Conservation (phyloP, 108 stramenopile genomes). For the Skeletonema potamos region DNA sequence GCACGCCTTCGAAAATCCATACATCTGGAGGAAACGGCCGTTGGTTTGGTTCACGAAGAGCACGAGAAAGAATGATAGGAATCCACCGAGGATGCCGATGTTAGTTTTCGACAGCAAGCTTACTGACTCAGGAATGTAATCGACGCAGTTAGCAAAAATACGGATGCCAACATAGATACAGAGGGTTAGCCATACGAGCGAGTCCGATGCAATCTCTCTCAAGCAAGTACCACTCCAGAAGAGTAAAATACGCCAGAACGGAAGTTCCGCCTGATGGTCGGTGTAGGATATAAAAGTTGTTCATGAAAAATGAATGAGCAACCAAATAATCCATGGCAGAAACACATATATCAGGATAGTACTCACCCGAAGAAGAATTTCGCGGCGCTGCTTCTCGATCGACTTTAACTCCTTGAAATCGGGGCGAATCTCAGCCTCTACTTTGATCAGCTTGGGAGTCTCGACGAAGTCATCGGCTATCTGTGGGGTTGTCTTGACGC, state of each 20-base stretch:
- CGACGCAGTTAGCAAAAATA: slow-evolving; percentile 7
- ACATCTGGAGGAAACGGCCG: slow-evolving; percentile 44
- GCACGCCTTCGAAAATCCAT: slow-evolving; percentile 38
- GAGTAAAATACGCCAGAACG: slow-evolving; percentile 17
- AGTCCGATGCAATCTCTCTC: slow-evolving; percentile 8
- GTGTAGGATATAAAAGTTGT: too few species aligned
- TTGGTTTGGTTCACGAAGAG: slow-evolving; percentile 56
- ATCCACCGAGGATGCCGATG: slow-evolving; percentile 43
- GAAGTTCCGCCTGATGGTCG: slow-evolving; percentile 23
- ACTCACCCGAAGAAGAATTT: slow-evolving; percentile 25
- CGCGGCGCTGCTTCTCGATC: slow-evolving; percentile 15
- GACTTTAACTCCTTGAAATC: slow-evolving; percentile 16
- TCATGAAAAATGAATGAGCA: background rate
- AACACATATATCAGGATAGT: background rate
- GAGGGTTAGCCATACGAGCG: slow-evolving; percentile 51
- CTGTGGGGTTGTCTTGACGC: too few species aligned
- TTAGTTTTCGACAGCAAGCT: slow-evolving; percentile 9
- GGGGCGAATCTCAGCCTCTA: background rate
- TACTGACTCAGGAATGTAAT: slow-evolving; percentile 23
- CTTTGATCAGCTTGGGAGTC: background rate
- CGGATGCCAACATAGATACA: slow-evolving; percentile 28
- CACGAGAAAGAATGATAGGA: slow-evolving; percentile 59
- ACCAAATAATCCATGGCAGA: too few species aligned
- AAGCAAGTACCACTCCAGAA: slow-evolving; percentile 25
- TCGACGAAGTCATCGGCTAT: background rate